phyloP scores from a whole-genome alignment of 306 rosid species.

The Quercus bicolor region DNA sequence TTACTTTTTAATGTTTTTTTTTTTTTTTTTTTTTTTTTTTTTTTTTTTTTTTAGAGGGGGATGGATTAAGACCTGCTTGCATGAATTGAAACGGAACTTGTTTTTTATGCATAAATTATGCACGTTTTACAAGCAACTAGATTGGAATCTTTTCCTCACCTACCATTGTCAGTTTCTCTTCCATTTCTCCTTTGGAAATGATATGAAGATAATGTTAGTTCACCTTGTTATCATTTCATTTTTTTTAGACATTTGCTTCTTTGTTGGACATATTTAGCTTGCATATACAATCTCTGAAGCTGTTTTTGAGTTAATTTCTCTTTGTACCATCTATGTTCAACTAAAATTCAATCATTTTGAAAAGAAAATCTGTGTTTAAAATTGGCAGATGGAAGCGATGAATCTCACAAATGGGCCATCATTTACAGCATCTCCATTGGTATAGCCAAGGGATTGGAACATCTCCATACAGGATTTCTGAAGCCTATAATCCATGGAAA shows the following conservation, averaged over 20 bases:
- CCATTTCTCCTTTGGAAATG: neutral
- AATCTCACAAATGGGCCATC: constrained; percentile 65
- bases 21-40: neutral
- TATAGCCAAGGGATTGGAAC: constrained; percentile 72
- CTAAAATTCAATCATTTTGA: neutral
- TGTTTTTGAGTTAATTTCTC: too few species aligned
- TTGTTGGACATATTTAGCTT: neutral
- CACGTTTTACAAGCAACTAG: neutral
- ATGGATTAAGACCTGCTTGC: neutral
- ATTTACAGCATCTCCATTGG: constrained; percentile 58
- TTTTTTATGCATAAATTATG: neutral
- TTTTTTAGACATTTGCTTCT: neutral
- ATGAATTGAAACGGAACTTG: neutral
- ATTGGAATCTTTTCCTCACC: constrained; percentile 2
- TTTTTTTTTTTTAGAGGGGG: neutral
- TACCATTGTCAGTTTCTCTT: neutral
- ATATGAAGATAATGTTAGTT: neutral
- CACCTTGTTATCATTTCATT: neutral
- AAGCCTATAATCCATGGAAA: constrained; percentile 81
- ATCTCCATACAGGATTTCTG: constrained; percentile 66
- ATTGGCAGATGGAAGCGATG: constrained; percentile 55
- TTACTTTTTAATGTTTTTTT: neutral
- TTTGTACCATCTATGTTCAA: too few species aligned
- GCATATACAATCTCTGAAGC: neutral
- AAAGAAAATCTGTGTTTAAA: constrained; percentile 24